These are phyloP conservation scores for Pseudohalonectria lignicola DNA, from an alignment of 2,329 filamentous ascomycete genomes.

Conservation along the genomic window DNA sequence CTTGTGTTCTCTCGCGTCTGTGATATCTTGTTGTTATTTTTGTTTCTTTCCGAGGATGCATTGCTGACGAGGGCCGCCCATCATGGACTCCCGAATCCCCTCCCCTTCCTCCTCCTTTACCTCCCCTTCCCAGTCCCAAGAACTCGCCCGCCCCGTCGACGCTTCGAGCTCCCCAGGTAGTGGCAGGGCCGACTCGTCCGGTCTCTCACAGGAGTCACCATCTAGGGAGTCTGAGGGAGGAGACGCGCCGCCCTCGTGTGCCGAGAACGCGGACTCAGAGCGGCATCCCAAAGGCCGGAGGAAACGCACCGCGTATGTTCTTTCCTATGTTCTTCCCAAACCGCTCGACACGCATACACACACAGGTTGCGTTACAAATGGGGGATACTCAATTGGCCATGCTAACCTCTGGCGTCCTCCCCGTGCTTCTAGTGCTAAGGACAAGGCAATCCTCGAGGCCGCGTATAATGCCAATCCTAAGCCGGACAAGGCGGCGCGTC, in stretches of 20 bases:
- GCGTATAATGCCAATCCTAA: conserved; percentile 80
- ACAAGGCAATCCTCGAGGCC: conserved; percentile 78
- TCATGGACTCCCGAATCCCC: conserved; percentile 7
- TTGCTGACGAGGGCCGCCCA: background rate
- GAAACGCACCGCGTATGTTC: conserved; percentile 51
- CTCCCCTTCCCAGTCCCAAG: conserved; percentile 1
- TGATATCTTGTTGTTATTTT: no score
- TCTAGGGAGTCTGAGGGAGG: conserved; percentile 1
- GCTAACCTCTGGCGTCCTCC: no score
- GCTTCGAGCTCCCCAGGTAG: conserved; percentile 7
- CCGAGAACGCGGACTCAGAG: conserved; percentile 10
- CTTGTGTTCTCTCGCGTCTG: no score
- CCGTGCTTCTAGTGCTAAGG: conserved; percentile 54
- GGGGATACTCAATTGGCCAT: no score
- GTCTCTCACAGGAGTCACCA: conserved; percentile 7
- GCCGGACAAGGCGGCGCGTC: conserved; percentile 80
- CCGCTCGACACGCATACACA: no score
- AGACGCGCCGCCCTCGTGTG: background rate
- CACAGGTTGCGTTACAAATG: no score
- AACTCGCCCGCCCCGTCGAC: conserved; percentile 2
- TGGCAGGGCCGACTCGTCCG: conserved; percentile 5
- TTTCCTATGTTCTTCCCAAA: no score
- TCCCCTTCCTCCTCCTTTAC: conserved; percentile 6
- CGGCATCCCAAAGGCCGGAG: conserved; percentile 48
- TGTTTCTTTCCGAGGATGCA: conserved; percentile 3